Base-by-base conservation (phyloP, 176 grass and related monocot species). In the Triticum dicoccoides region DNA sequence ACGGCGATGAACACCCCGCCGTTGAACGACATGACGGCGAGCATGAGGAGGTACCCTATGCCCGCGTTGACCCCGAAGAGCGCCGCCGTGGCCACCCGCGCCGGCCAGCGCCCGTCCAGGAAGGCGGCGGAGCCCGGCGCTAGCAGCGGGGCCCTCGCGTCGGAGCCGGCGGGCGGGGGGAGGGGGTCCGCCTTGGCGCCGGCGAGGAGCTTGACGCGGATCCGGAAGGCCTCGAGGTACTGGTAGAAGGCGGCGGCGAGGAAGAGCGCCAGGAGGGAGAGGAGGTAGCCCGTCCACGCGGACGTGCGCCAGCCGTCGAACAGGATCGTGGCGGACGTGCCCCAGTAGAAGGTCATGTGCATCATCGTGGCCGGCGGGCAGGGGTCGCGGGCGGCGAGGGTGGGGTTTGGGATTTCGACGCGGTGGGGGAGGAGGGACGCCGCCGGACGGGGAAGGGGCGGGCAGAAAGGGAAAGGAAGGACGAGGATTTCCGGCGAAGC, bases 301-400 rank as follows among this genome's bases (percentile, higher is more conserved):
- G 80, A 39, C 65, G 94, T 96, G 29, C 82, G 85, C 97, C 97
- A 99, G 42, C 84, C 86, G 79, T 99, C 94, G 87, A 99, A 99
- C 38, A 99, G 94, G 75, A 99, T 94, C 42, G 94, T 96, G 18
- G 84, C 94, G 25, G 84, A 88, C 45, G 15, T 96, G 82, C 94
- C 97, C 97, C 94, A 99, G 90, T 99, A 99, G 90, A 99, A 99
- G 92, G 97, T 96, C 97, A 99, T 99, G 90, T 99, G 97, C 97
- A 99, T 99, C 97, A 99, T 99, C 82, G 70, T 88, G 63, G 11
- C 29, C 1, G 45, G 79, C 29, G 67, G 78, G 21, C 5, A 6
- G 51, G 15, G 4, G 12, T 10, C 33, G 24, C 21, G 13, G 61
- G 2, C 13, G 39, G 11, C 23, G 20, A 2, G 49, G 5, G 62